Base-by-base conservation (phyloP, 371 early-diverging fungal species). In the Actinomortierella wolfii region DNA sequence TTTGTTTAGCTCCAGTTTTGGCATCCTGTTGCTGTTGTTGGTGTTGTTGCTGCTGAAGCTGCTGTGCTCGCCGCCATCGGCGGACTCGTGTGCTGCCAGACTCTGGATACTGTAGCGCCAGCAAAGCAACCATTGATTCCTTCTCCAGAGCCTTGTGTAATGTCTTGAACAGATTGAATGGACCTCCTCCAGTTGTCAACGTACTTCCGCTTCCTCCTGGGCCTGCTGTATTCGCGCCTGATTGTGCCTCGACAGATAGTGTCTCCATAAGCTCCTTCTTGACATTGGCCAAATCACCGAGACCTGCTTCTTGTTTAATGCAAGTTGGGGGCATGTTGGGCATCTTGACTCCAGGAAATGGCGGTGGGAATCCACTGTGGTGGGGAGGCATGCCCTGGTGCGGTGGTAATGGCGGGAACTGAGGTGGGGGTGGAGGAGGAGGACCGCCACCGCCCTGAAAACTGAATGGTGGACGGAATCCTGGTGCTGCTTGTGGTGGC, bases 91-190 rank as follows among this genome's bases (percentile, higher is more conserved):
- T 50, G 25, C 67, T 55, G 14, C 59, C 53, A 24, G 52, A 66
- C 34, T 67, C 67, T 0, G 74, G 74, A 45, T 73, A 73, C 34
- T 73, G 74, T 28, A 73, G 24, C 9, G 74, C 67, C 9, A 73
- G 63, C 26, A 73, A 53, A 0, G 74, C 74, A 9, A 73, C 74
- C 63, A 73, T 62, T 2, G 63, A 44, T 5, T 73, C 64, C 11
- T 58, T 51, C 5, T 67, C 54, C 53, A 73, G 26, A 1, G 67
- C 59, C 13, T 51, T 56, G 51, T 62, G 59, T 7, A 73, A 60
- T 1, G 64, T 73, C 7, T 59, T 54, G 47, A 51, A 73, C 9
- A 73, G 51, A 3, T 63, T 59, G 54, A 21, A 42, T 40, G 14
- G 42, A 42, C 47, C 8, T 21, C 47, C 8, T 47, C 47, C 8